Conservation (phyloP, 768 basidiomycete genomes). For the Mycena rebaudengoi region DNA sequence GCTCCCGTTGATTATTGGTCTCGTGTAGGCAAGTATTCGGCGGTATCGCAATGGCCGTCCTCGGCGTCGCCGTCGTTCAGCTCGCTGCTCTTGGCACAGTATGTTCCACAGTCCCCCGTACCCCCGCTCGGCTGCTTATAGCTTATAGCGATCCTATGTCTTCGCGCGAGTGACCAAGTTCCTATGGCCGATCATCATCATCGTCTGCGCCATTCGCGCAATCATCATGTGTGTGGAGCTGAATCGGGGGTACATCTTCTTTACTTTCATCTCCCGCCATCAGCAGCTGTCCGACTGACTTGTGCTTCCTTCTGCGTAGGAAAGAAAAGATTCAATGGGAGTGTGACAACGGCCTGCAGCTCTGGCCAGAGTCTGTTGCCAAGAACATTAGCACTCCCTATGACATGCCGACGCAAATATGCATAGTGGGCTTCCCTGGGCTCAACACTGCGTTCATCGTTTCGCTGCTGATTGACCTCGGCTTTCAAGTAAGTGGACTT, state of each 20-base stretch:
- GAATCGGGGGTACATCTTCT: constrained; percentile 65
- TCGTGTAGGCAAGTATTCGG: constrained; percentile 71
- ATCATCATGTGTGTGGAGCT: constrained; percentile 80
- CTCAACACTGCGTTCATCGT: constrained; percentile 74
- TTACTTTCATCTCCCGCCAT: constrained; percentile 27
- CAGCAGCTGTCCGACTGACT: constrained; percentile 26
- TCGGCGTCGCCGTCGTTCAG: constrained; percentile 57
- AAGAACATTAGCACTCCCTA: constrained; percentile 51
- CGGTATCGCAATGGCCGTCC: constrained; percentile 66
- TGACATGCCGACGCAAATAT: constrained; percentile 63
- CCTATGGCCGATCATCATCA: constrained; percentile 76
- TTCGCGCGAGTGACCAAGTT: constrained; percentile 72
- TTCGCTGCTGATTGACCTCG: constrained; percentile 68
- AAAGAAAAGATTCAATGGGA: constrained; percentile 78
- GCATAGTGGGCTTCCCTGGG: constrained; percentile 64
- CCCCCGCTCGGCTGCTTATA: constrained; percentile 23
- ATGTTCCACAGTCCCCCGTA: constrained; percentile 35
- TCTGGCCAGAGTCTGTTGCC: constrained; percentile 58
- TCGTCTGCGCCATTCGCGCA: constrained; percentile 68
- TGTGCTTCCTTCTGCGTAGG: constrained; percentile 42
- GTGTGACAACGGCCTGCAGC: constrained; percentile 74
- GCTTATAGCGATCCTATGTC: constrained; percentile 69
- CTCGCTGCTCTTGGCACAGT: constrained; percentile 73
- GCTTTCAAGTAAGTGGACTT: constrained; percentile 65
- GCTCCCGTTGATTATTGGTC: constrained; percentile 21